phyloP scores from a whole-genome alignment of 352 stramenopile genomes.

The Halophytophthora batemanensis region DNA sequence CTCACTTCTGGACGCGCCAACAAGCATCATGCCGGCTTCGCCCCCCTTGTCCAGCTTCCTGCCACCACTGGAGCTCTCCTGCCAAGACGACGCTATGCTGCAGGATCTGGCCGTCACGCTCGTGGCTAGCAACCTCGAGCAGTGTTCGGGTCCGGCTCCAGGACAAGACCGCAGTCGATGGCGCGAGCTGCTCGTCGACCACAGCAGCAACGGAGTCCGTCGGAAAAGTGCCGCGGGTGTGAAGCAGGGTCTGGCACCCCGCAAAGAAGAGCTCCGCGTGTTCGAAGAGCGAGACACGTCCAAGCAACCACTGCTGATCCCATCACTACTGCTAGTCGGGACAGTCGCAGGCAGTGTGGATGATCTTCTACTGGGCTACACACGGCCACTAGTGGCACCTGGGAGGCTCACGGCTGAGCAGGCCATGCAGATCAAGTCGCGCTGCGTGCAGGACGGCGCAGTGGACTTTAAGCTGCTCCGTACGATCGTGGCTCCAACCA shows the following conservation, averaged over 20 bases:
- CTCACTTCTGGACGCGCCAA: too few species aligned
- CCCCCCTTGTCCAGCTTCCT: background rate
- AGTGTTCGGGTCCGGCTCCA: constrained; percentile 15
- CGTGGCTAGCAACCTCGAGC: constrained; percentile 27
- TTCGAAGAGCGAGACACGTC: constrained; percentile 20
- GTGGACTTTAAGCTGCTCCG: constrained; percentile 53
- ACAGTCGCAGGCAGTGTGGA: constrained; percentile 20
- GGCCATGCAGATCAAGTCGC: constrained; percentile 45
- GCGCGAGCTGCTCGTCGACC: constrained; percentile 21
- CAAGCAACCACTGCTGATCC: constrained; percentile 14
- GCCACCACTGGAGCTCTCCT: constrained; percentile 14
- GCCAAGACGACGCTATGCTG: constrained; percentile 22
- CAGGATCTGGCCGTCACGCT: constrained; percentile 21
- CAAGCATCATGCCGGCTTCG: too few species aligned
- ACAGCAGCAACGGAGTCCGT: too few species aligned
- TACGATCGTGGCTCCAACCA: constrained; percentile 34
- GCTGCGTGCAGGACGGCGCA: constrained; percentile 36
- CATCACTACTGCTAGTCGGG: constrained; percentile 29
- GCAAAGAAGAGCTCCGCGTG: constrained; percentile 23
- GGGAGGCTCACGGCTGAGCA: constrained; percentile 28
- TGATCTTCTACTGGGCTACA: constrained; percentile 27
- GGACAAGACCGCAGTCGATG: constrained; percentile 19
- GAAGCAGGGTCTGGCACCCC: background rate
- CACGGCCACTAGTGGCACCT: background rate
- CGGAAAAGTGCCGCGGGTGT: too few species aligned